Base-by-base conservation (phyloP, 352 stramenopile genomes). In the Globisporangium heterothallicum region DNA sequence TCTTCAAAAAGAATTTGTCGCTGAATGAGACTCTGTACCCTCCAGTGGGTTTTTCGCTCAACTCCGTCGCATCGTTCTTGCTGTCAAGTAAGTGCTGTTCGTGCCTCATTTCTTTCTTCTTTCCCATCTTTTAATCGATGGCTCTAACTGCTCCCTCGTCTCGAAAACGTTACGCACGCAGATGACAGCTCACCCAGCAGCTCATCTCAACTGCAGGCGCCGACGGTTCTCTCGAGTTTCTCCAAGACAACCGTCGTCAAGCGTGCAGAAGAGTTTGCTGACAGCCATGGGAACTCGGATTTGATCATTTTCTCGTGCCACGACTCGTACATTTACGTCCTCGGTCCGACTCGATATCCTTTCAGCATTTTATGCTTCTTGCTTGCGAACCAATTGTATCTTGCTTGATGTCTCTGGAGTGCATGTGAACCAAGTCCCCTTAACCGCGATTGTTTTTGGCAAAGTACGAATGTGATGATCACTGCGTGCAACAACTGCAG, bases 401-500 rank as follows among this genome's bases (percentile, higher is more conserved):
- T n/a, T n/a, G n/a, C n/a, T n/a, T n/a, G n/a, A n/a, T n/a, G n/a
- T n/a, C n/a, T n/a, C n/a, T n/a, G n/a, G n/a, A n/a, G n/a, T n/a
- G n/a, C n/a, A n/a, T n/a, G n/a, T n/a, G n/a, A n/a, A n/a, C n/a
- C n/a, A n/a, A n/a, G n/a, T n/a, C 25, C 27, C 74, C 74, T 88
- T 85, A 76, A 86, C 73, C 58, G 49, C 36, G 6, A 22, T 72
- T 24, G 8, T 18, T 27, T 14, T 38, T 25, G 12, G 3, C 21
- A 41, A 18, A 43, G 49, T 48, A 88, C 78, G 38, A 88, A 97
- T 69, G 91, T 94, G 41, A 97, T 85, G 47, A 89, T 98, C 66
- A 86, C 87, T 19, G 89, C 82, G 22, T 98, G 92, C 65, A 94
- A 94, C 52, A 97, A 97, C 61, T 98, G 93, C 72, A 97, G 88